Evolutionary conservation across 768 basidiomycete genomes (phyloP).

Genomic region (Paxillus ammoniavirescens): DNA sequence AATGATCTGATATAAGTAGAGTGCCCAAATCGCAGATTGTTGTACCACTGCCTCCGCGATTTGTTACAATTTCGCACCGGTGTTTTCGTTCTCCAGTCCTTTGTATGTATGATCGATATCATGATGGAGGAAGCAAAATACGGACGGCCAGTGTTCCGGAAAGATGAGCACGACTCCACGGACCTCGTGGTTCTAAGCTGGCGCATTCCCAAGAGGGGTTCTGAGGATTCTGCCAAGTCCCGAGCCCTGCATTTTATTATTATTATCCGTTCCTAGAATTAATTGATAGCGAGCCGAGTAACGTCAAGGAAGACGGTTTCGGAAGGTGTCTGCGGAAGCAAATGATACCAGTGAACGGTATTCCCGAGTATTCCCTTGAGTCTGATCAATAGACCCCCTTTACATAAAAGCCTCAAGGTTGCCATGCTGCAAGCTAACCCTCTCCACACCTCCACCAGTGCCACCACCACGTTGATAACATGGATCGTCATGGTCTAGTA

Average conservation of each 20-base stretch:
- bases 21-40: too few species aligned
- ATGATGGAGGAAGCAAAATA: background rate
- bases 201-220: background rate
- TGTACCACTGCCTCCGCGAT: too few species aligned
- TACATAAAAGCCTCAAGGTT: slow-evolving; percentile 5
- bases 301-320: background rate
- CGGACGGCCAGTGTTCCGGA: background rate
- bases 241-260: background rate
- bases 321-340: background rate
- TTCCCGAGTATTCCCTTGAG: too few species aligned
- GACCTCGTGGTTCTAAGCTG: background rate
- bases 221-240: background rate
- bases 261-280: background rate
- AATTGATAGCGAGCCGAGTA: slow-evolving; percentile 4
- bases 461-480: background rate
- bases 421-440: background rate
- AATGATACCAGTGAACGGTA: background rate
- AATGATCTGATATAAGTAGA: too few species aligned
- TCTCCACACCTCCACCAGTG: background rate
- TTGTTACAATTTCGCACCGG: too few species aligned
- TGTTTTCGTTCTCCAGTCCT: too few species aligned
- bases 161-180: background rate
- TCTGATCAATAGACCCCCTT: too few species aligned
- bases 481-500: slow-evolving; percentile 12
- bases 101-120: background rate